These are phyloP conservation scores for Talaromyces albobiverticillius DNA, from an alignment of 2,329 filamentous ascomycete species.

Conservation along the genomic window DNA sequence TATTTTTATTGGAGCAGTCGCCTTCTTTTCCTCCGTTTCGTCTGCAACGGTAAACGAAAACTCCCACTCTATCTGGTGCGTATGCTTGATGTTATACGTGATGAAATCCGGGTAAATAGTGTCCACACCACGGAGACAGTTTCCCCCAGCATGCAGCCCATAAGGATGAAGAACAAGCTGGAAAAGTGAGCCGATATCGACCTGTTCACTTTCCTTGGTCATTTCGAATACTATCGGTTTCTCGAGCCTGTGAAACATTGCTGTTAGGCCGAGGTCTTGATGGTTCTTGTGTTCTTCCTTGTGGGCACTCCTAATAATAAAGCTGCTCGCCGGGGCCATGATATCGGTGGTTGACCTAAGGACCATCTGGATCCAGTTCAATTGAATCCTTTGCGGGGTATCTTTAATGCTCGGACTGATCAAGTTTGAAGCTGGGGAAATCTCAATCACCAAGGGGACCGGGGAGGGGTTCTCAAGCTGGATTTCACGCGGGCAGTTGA, in stretches of 20 bases:
- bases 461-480: conserved; percentile 17
- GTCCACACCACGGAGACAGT: background rate
- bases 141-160: conserved; percentile 11
- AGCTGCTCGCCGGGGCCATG: conserved; percentile 13
- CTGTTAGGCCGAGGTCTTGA: conserved; percentile 11
- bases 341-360: conserved; percentile 16
- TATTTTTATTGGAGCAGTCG: background rate
- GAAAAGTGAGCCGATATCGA: conserved; percentile 18
- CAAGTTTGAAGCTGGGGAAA: conserved; percentile 5
- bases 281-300: background rate
- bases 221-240: conserved; percentile 14
- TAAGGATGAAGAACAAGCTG: conserved; percentile 16
- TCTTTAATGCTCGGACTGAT: conserved; percentile 17
- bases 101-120: conserved; percentile 17
- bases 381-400: conserved; percentile 12
- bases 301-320: background rate
- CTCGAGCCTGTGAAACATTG: conserved; percentile 12
- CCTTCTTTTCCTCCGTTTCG: conserved; percentile 3
- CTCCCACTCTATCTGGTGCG: conserved; percentile 12
- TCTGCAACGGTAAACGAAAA: conserved; percentile 17
- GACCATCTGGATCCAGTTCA: conserved; percentile 17
- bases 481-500: conserved; percentile 27
- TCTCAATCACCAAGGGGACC: conserved; percentile 16
- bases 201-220: conserved; percentile 7
- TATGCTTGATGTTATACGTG: conserved; percentile 19